Conservation (phyloP, 2,329 filamentous ascomycete species). For the Cercospora sesami region DNA sequence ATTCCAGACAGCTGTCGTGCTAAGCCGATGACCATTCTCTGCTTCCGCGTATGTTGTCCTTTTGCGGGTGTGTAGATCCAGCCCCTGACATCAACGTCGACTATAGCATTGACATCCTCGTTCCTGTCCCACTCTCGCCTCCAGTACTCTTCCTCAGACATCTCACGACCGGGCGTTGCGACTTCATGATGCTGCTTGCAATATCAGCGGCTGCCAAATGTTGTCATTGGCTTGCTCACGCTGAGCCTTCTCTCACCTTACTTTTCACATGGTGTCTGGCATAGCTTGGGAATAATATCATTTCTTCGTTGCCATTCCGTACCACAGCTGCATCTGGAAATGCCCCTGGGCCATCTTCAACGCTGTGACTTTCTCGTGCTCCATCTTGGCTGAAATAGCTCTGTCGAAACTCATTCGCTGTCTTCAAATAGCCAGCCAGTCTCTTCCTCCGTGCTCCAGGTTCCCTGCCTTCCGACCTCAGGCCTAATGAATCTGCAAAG, state of each 20-base stretch:
- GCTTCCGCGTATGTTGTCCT: conserved; percentile 82
- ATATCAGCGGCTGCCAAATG: conserved; percentile 2
- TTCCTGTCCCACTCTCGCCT: conserved; percentile 73
- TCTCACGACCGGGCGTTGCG: conserved; percentile 25
- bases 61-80: conserved; percentile 90
- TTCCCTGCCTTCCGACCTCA: conserved; percentile 51
- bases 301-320: conserved; percentile 78
- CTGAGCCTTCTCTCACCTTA: conserved; percentile 39
- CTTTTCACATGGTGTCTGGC: conserved; percentile 68
- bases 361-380: conserved; percentile 28
- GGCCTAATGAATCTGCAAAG: conserved; percentile 40
- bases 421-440: conserved; percentile 70
- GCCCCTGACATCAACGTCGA: conserved; percentile 91
- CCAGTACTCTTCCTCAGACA: conserved; percentile 63
- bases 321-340: conserved; percentile 85
- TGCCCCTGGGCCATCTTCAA: conserved; percentile 51
- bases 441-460: conserved; percentile 74
- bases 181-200: conserved; percentile 17
- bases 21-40: conserved; percentile 80
- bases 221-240: background rate
- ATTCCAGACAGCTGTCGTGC: conserved; percentile 87
- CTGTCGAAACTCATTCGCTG: conserved; percentile 70
- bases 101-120: conserved; percentile 79
- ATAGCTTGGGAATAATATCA: conserved; percentile 95
- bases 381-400: conserved; percentile 53